Percentiles rank a stretch among this genome's conserved stretches.
Evolutionary conservation across 2,329 filamentous ascomycete genomes (phyloP).

Genomic region (Annulohypoxylon truncatum): DNA sequence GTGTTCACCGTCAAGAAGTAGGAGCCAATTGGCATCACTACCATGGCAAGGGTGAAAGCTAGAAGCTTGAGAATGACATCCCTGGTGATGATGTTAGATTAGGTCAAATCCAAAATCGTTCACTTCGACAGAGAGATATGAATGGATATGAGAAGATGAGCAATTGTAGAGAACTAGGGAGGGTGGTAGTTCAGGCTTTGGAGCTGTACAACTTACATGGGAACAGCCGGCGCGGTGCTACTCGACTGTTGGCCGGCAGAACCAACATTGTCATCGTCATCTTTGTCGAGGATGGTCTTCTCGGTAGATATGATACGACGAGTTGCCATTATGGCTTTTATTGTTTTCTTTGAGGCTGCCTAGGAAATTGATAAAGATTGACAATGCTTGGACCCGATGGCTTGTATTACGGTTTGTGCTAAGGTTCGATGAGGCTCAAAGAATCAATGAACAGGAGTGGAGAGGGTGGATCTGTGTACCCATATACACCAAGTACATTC

Average conservation of each 20-base stretch:
- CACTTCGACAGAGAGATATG: background rate
- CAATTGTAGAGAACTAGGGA: conserved; percentile 3
- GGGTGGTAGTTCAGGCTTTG: background rate
- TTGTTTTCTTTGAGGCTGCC: background rate
- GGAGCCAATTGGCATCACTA: conserved; percentile 84
- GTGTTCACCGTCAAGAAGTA: conserved; percentile 85
- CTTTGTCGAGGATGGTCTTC: conserved; percentile 73
- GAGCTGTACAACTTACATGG: conserved; percentile 69
- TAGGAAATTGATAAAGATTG: background rate
- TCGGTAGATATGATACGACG: conserved; percentile 73
- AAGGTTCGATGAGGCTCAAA: conserved; percentile 29
- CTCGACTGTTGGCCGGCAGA: conserved; percentile 65
- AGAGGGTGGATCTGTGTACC: background rate
- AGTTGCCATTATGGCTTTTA: conserved; percentile 69
- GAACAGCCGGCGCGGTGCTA: conserved; percentile 84
- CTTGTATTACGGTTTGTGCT: conserved; percentile 24
- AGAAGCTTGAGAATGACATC: conserved; percentile 91
- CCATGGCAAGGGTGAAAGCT: conserved; percentile 91
- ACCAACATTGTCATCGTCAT: conserved; percentile 59
- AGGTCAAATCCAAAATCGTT: background rate
- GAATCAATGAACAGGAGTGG: background rate
- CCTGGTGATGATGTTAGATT: conserved; percentile 55
- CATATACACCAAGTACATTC: background rate
- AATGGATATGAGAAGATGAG: background rate
- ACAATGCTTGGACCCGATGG: background rate